Conservation (phyloP, 768 basidiomycete species). For the Leccinum variicolor region DNA sequence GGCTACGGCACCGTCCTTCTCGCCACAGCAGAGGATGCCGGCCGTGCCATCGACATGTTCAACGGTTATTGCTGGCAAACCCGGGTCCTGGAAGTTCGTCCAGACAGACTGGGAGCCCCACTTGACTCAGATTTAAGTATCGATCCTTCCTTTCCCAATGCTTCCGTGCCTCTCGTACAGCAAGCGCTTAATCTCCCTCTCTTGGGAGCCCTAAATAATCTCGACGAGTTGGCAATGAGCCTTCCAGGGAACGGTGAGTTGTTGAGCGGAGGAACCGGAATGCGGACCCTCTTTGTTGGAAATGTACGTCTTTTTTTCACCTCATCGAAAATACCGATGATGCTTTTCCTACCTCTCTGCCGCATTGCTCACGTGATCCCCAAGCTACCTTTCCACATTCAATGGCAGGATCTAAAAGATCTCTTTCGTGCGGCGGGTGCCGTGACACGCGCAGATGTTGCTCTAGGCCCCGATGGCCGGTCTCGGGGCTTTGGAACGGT, state of each 20-base stretch:
- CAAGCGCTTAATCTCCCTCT: slow-evolving; percentile 15
- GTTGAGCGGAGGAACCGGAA: slow-evolving; percentile 28
- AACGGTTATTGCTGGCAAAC: slow-evolving; percentile 98
- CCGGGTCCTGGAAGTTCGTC: slow-evolving; percentile 84
- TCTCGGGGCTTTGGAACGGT: slow-evolving; percentile 94
- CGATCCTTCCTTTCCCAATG: slow-evolving; percentile 9
- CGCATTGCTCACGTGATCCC: slow-evolving; percentile 14
- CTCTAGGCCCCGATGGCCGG: slow-evolving; percentile 81
- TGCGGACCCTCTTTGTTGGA: slow-evolving; percentile 78
- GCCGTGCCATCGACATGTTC: slow-evolving; percentile 92
- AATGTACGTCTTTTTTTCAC: slow-evolving; percentile 56
- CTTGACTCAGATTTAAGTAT: slow-evolving; percentile 23
- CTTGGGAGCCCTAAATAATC: slow-evolving; percentile 10
- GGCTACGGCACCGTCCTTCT: slow-evolving; percentile 95
- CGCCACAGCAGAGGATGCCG: slow-evolving; percentile 92
- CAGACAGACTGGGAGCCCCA: slow-evolving; percentile 61
- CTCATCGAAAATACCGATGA: slow-evolving; percentile 5
- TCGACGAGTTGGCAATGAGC: slow-evolving; percentile 17
- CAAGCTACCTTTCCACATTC: slow-evolving; percentile 88
- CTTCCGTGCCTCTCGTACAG: slow-evolving; percentile 20
- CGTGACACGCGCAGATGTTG: slow-evolving; percentile 88
- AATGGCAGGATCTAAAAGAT: slow-evolving; percentile 99
- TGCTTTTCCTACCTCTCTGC: background rate
- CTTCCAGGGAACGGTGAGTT: slow-evolving; percentile 21
- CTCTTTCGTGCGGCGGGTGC: slow-evolving; percentile 89